phyloP scores from a whole-genome alignment of 2,329 filamentous ascomycete genomes.

The Sclerotinia nivalis region DNA sequence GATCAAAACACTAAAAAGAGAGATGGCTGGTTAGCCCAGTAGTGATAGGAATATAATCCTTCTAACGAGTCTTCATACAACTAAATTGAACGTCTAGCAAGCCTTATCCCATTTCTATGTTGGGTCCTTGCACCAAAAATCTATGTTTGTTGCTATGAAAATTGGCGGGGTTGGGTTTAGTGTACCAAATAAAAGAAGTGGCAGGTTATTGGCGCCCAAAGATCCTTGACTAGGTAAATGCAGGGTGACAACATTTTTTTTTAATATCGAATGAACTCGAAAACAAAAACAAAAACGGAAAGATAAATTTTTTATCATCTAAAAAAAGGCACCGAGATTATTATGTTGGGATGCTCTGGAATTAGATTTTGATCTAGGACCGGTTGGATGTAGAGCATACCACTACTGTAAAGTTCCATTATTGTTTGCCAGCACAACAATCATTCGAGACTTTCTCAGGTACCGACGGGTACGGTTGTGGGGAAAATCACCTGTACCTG shows the following conservation, averaged over 20 bases:
- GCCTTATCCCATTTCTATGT: not conserved
- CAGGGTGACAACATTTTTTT: conserved; percentile 15
- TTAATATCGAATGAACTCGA: not conserved
- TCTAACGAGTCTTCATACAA: conserved; percentile 1
- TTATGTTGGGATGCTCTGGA: not conserved
- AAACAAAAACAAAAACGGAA: not conserved
- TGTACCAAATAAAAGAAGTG: conserved; percentile 11
- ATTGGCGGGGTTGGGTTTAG: conserved; percentile 20
- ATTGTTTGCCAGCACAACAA: conserved; percentile 9
- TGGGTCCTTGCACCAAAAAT: not conserved
- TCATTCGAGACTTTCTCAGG: conserved; percentile 1
- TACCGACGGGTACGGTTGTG: conserved; percentile 1
- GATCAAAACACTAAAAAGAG: not conserved
- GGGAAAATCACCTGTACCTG: not conserved
- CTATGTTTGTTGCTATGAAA: not conserved
- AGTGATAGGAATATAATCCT: not conserved
- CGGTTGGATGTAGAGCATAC: not conserved
- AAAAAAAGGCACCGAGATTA: not conserved
- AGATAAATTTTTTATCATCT: not conserved
- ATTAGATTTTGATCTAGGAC: not conserved
- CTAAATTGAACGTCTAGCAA: not conserved
- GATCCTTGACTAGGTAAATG: conserved; percentile 4
- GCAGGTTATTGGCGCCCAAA: conserved; percentile 21
- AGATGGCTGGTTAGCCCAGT: conserved; percentile 7
- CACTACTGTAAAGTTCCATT: not conserved